These are phyloP conservation scores for Fagopyrum homotropicum DNA, from an alignment of 148 eudicot species.

Conservation along the genomic window DNA sequence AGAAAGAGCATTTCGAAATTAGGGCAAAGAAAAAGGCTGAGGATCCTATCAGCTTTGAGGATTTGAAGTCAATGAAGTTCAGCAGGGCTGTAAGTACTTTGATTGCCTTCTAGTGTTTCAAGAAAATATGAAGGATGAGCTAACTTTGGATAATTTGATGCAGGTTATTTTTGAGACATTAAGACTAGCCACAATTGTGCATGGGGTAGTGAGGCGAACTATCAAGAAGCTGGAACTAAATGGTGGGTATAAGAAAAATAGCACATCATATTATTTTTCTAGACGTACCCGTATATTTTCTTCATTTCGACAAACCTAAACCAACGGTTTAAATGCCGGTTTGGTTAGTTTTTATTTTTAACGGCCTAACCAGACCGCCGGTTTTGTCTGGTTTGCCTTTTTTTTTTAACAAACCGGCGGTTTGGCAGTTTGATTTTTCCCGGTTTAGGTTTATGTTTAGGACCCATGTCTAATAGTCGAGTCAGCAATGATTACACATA, in stretches of 20 bases:
- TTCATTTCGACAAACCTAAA: no score
- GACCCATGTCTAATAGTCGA: no score
- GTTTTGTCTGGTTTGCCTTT: no score
- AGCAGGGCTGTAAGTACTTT: constrained; percentile 73
- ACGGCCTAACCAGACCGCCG: no score
- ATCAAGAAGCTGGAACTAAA: constrained; percentile 87
- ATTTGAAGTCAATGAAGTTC: constrained; percentile 81
- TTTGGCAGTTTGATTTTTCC: no score
- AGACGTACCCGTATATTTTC: no score
- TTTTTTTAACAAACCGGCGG: no score
- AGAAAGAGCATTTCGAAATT: constrained; percentile 84
- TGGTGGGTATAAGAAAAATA: constrained; percentile 39
- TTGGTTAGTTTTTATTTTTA: no score
- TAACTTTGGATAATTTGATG: not conserved
- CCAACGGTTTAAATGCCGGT: no score
- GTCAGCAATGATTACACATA: no score
- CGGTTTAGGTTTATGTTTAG: no score
- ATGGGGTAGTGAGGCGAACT: constrained; percentile 93
- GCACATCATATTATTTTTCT: not conserved
- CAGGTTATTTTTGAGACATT: constrained; percentile 95
- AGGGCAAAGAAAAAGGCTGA: constrained; percentile 64
- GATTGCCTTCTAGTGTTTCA: not conserved
- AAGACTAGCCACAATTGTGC: constrained; percentile 87
- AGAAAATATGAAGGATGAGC: not conserved
- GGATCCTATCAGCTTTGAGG: constrained; percentile 65